Conservation (phyloP, 371 early-diverging fungal genomes). For the Apophysomyces sp. region DNA sequence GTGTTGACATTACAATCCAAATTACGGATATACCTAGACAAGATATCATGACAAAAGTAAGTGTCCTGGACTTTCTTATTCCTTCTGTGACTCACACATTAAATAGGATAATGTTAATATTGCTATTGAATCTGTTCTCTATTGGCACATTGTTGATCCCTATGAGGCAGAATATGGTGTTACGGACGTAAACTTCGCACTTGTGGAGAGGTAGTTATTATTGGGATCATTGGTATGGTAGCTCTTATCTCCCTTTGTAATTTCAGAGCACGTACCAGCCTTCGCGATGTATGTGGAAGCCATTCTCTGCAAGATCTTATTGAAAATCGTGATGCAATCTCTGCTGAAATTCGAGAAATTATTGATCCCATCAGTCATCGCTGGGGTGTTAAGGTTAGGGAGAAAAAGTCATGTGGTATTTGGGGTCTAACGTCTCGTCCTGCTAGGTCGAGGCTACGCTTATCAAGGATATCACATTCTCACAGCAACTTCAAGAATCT, state of each 20-base stretch:
- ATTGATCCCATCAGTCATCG: constrained; percentile 52
- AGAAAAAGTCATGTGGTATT: background rate
- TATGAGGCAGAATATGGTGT: constrained; percentile 81
- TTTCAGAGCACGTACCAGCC: constrained; percentile 62
- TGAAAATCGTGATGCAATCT: constrained; percentile 87
- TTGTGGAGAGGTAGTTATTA: constrained; percentile 63
- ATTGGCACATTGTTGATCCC: constrained; percentile 82
- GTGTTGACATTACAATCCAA: constrained; percentile 76
- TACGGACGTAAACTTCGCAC: constrained; percentile 68
- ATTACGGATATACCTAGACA: constrained; percentile 74
- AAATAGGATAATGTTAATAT: constrained; percentile 77
- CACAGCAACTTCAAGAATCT: constrained; percentile 73
- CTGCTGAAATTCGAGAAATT: constrained; percentile 75
- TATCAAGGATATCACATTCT: constrained; percentile 85
- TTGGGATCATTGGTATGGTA: background rate
- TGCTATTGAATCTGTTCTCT: constrained; percentile 82
- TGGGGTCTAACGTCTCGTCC: background rate
- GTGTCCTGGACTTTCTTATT: background rate
- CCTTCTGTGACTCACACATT: background rate
- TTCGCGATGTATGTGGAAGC: constrained; percentile 65
- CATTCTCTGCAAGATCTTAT: constrained; percentile 69
- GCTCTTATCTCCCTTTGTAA: background rate
- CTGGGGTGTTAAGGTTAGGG: constrained; percentile 78
- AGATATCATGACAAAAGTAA: constrained; percentile 76
- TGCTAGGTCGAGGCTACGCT: constrained; percentile 68